phyloP scores from a whole-genome alignment of 2,329 filamentous ascomycete genomes.

The Pyrenophora tritici-repentis region DNA sequence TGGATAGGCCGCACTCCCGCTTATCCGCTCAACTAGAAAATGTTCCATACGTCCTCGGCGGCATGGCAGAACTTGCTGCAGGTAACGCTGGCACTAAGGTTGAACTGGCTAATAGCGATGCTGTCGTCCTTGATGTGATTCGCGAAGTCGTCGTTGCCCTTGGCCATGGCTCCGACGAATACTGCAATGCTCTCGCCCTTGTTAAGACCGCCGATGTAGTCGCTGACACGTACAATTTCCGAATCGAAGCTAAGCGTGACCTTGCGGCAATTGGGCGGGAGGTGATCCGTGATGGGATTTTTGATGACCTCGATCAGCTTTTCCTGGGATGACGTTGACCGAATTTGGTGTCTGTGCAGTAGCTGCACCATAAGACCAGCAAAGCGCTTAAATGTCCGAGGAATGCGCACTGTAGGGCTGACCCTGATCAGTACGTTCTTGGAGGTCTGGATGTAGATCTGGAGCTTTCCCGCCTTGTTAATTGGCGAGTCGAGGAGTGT shows the following conservation, averaged over 20 bases:
- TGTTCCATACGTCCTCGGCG: conserved; percentile 93
- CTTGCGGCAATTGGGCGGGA: conserved; percentile 96
- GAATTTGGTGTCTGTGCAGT: conserved; percentile 91
- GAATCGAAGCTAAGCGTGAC: conserved; percentile 95
- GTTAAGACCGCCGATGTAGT: conserved; percentile 81
- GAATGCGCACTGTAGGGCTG: conserved; percentile 96
- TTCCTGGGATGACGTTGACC: conserved; percentile 95
- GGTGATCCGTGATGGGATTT: conserved; percentile 95
- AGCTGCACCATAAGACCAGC: conserved; percentile 98
- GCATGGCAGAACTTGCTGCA: conserved; percentile 99
- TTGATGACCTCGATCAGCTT: conserved; percentile 97
- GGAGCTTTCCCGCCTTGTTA: conserved; percentile 96
- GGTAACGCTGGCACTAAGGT: conserved; percentile 93
- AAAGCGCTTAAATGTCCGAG: conserved; percentile 97
- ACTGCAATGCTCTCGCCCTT: conserved; percentile 94
- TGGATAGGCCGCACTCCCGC: conserved; percentile 26
- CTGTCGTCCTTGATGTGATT: conserved; percentile 94
- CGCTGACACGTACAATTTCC: conserved; percentile 80
- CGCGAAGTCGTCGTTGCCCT: conserved; percentile 93
- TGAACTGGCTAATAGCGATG: conserved; percentile 98
- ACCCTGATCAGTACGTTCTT: conserved; percentile 98
- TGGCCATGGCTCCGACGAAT: conserved; percentile 98
- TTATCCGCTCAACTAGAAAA: conserved; percentile 65
- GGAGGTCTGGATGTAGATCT: conserved; percentile 98
- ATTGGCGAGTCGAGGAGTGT: conserved; percentile 96